phyloP scores from a whole-genome alignment of 805 yeast genomes.

The Hanseniaspora mollemarum region DNA sequence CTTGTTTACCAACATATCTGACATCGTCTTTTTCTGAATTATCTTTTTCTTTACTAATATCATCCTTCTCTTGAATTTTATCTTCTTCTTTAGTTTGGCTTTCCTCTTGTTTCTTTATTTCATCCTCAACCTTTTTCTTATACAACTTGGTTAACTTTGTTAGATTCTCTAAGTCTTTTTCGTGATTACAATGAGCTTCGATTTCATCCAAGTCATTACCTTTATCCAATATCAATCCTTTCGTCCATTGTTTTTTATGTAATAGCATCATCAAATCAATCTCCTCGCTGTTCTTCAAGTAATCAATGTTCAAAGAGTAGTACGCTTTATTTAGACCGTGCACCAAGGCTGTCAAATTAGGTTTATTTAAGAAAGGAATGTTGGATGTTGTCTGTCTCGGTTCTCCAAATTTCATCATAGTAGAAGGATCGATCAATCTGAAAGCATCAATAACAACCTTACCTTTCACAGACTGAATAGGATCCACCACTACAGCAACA shows the following conservation, averaged over 20 bases:
- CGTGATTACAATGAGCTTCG: slow-evolving; percentile 41
- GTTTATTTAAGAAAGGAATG: slow-evolving; percentile 88
- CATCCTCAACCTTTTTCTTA: slow-evolving; percentile 82
- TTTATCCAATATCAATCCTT: slow-evolving; percentile 49
- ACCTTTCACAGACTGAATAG: slow-evolving; percentile 96
- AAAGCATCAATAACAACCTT: slow-evolving; percentile 98
- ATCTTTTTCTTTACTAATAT: slow-evolving; percentile 66
- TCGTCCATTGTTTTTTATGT: slow-evolving; percentile 92
- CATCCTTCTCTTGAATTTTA: slow-evolving; percentile 54
- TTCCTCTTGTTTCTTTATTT: slow-evolving; percentile 63
- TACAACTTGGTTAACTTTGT: slow-evolving; percentile 76
- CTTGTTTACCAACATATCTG: slow-evolving; percentile 95
- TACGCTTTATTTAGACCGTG: slow-evolving; percentile 96
- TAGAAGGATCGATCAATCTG: slow-evolving; percentile 77
- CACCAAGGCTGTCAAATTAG: slow-evolving; percentile 89
- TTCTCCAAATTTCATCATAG: slow-evolving; percentile 90
- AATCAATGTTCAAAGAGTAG: slow-evolving; percentile 89
- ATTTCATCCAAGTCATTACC: slow-evolving; percentile 65
- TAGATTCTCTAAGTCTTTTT: slow-evolving; percentile 52
- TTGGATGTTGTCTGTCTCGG: slow-evolving; percentile 96
- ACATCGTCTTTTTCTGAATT: slow-evolving; percentile 83
- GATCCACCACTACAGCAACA: slow-evolving; percentile 97
- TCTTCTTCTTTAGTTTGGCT: slow-evolving; percentile 68
- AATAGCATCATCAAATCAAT: slow-evolving; percentile 86
- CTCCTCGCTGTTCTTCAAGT: slow-evolving; percentile 82